These are phyloP conservation scores for Gossypium raimondii DNA, from an alignment of 345 rosid genomes.

Conservation along the genomic window DNA sequence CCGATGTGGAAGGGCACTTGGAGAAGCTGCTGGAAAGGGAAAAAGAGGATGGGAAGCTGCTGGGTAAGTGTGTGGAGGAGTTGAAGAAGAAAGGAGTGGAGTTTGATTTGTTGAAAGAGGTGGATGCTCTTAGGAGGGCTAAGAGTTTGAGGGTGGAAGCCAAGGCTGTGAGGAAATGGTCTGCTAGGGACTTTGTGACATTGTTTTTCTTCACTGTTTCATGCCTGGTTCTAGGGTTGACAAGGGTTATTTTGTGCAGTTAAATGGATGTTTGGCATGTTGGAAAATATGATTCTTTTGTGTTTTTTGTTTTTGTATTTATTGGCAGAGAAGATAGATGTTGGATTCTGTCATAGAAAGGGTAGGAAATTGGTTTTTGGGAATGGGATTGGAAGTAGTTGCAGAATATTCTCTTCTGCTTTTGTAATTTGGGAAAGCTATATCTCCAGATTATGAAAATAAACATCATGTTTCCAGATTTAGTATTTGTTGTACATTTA, in stretches of 20 bases:
- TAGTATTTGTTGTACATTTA: neutral
- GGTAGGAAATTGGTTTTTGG: neutral
- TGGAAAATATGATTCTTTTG: neutral
- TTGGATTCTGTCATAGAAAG: neutral
- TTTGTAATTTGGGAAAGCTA: constrained; percentile 7
- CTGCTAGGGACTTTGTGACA: constrained; percentile 68
- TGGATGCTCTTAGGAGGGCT: constrained; percentile 87
- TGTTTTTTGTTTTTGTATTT: neutral
- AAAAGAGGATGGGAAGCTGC: constrained; percentile 75
- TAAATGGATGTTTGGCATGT: constrained; percentile 18
- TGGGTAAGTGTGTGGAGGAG: constrained; percentile 82
- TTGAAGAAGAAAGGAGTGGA: constrained; percentile 86
- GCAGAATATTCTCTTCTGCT: constrained; percentile 22
- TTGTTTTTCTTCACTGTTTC: constrained; percentile 72
- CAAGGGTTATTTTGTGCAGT: constrained; percentile 65
- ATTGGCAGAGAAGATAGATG: neutral
- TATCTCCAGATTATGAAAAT: neutral
- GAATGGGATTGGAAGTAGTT: neutral
- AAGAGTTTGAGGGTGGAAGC: constrained; percentile 83
- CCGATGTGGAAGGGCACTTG: constrained; percentile 65
- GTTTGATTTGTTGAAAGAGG: constrained; percentile 90
- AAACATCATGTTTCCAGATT: neutral
- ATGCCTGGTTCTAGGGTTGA: constrained; percentile 70
- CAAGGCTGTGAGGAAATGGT: constrained; percentile 72
- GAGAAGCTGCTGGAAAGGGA: constrained; percentile 81